Evolutionary conservation across 208 protist species (phyloP).

Genomic region (Acanthamoeba culbertsoni): DNA sequence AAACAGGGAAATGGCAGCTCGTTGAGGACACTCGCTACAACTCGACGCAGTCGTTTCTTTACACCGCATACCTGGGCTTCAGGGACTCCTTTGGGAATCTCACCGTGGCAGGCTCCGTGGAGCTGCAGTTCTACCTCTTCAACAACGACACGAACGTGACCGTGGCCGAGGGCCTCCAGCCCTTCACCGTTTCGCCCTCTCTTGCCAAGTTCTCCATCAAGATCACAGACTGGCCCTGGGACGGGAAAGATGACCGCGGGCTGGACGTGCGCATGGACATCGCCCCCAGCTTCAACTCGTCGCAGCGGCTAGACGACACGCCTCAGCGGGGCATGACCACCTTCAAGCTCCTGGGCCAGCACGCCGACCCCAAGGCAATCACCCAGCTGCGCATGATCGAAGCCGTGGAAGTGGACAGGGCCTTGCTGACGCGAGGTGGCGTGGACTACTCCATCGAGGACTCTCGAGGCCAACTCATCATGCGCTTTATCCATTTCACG

Average conservation of each 20-base stretch:
- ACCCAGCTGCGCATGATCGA: not conserved
- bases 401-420: not conserved
- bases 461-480: not conserved
- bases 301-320: not conserved
- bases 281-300: not conserved
- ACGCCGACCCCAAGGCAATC: not conserved
- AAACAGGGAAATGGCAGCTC: not conserved
- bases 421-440: not conserved
- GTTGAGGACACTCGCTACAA: not conserved
- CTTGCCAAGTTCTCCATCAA: not conserved
- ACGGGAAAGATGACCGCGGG: not conserved
- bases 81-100: not conserved
- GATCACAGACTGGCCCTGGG: not conserved
- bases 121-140: slow-evolving; percentile 15
- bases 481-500: not conserved
- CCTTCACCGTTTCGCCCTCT: not conserved
- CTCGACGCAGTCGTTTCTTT: not conserved
- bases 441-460: not conserved
- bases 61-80: not conserved
- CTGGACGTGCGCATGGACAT: not conserved
- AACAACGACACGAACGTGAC: not conserved
- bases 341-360: not conserved
- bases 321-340: not conserved
- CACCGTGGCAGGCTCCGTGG: not conserved
- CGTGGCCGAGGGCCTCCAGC: not conserved